Percentiles rank a stretch among this genome's conserved stretches.
Conservation (phyloP, 495 filamentous ascomycete species). For the Lophiotrema nucula region DNA sequence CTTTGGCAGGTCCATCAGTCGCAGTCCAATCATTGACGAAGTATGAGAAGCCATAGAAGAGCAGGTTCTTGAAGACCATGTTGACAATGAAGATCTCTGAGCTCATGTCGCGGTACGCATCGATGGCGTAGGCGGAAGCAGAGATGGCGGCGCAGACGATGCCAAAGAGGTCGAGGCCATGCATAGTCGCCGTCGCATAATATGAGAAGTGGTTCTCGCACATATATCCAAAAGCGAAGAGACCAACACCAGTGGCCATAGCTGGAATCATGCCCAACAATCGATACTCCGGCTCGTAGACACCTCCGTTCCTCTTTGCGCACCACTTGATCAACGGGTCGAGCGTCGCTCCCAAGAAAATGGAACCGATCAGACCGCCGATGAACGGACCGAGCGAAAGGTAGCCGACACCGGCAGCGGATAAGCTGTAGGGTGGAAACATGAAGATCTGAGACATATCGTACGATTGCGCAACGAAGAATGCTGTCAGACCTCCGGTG, state of each 20-base stretch:
- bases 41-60: conserved; percentile 33
- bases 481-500: conserved; percentile 26
- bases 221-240: conserved; percentile 29
- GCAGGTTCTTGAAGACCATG: conserved; percentile 36
- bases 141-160: conserved; percentile 20
- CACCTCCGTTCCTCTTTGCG: conserved; percentile 28
- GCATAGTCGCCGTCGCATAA: conserved; percentile 24
- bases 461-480: conserved; percentile 33
- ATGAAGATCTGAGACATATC: conserved; percentile 34
- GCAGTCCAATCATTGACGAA: conserved; percentile 35
- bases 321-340: conserved; percentile 33
- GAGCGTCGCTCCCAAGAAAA: conserved; percentile 24
- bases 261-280: conserved; percentile 24
- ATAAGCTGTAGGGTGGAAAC: conserved; percentile 33
- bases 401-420: conserved; percentile 32
- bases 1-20: conserved; percentile 14
- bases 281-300: conserved; percentile 33
- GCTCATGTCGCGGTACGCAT: conserved; percentile 30
- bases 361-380: conserved; percentile 22
- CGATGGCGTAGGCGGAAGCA: conserved; percentile 29
- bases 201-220: conserved; percentile 22
- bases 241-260: conserved; percentile 12
- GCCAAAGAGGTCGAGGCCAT: conserved; percentile 28
- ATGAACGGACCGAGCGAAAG: conserved; percentile 34
- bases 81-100: conserved; percentile 33